phyloP scores from a whole-genome alignment of 179 eudicot species.

The Silene coronaria region DNA sequence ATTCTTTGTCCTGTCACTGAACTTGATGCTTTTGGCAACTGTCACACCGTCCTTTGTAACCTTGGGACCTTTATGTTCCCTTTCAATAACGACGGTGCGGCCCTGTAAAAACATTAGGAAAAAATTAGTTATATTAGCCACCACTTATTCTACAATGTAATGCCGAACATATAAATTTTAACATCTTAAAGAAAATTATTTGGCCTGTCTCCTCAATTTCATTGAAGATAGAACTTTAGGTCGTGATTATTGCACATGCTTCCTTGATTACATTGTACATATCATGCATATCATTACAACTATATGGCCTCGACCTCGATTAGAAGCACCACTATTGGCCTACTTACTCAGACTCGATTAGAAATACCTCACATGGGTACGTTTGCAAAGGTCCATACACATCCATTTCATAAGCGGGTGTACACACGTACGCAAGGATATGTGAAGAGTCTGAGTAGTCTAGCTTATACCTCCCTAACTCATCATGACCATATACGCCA shows the following conservation, averaged over 20 bases:
- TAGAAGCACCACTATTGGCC: neutral
- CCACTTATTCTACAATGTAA: neutral
- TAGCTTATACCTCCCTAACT: neutral
- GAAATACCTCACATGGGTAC: neutral
- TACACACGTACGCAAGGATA: neutral
- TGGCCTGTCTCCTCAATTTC: neutral
- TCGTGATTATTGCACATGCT: neutral
- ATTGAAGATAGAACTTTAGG: neutral
- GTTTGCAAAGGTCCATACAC: neutral
- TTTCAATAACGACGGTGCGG: constrained; percentile 72
- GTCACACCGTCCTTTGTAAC: constrained; percentile 98
- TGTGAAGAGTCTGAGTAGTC: neutral
- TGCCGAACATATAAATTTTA: neutral
- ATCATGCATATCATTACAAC: neutral
- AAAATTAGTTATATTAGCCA: neutral
- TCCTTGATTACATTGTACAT: neutral
- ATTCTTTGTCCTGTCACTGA: constrained; percentile 67
- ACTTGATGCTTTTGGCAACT: constrained; percentile 84
- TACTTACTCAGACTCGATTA: neutral
- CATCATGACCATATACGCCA: too few species aligned
- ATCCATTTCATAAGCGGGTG: neutral
- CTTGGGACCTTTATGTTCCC: constrained; percentile 55
- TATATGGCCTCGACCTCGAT: neutral
- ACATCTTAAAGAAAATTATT: neutral
- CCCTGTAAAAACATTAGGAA: constrained; percentile 43